Percentiles rank a stretch among this genome's conserved stretches.
Evolutionary conservation across 73 alveolate species (phyloP).

Genomic region (Uronychia setigera): DNA sequence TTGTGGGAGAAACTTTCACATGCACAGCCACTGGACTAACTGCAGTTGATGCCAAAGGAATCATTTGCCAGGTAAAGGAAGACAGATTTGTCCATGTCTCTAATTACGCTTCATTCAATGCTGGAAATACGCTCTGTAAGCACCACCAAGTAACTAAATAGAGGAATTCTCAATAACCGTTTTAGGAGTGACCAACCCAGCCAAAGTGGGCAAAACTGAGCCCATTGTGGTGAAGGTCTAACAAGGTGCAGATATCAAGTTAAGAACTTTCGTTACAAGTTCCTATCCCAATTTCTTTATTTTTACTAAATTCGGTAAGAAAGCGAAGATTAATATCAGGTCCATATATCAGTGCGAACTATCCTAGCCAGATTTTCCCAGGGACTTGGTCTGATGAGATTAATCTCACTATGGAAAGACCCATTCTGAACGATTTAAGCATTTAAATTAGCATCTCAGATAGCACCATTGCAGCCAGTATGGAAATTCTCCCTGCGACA

Average conservation of each 20-base stretch:
- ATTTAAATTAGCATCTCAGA: background rate
- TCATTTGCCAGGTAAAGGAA: background rate
- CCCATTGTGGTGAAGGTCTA: background rate
- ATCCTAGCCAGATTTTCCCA: background rate
- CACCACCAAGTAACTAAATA: too few species aligned
- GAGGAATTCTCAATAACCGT: background rate
- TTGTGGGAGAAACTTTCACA: background rate
- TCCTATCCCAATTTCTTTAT: background rate
- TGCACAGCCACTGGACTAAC: background rate
- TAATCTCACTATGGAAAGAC: background rate
- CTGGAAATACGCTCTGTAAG: background rate
- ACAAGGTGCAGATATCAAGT: background rate
- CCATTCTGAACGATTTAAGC: background rate
- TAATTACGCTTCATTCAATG: background rate
- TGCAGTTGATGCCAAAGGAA: too few species aligned
- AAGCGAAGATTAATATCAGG: background rate
- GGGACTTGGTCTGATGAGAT: slow-evolving; percentile 2
- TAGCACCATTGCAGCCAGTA: background rate
- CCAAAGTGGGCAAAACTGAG: background rate
- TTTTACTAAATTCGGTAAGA: background rate
- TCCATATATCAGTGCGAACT: background rate
- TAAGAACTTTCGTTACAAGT: background rate
- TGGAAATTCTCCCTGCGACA: background rate
- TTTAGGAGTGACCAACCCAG: background rate
- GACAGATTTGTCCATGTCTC: slow-evolving; percentile 1